A percentile compares a stretch with the other conserved stretches of the same genome.
Conservation (phyloP, 2,329 filamentous ascomycete genomes). For the Pseudogymnoascus sp. region DNA sequence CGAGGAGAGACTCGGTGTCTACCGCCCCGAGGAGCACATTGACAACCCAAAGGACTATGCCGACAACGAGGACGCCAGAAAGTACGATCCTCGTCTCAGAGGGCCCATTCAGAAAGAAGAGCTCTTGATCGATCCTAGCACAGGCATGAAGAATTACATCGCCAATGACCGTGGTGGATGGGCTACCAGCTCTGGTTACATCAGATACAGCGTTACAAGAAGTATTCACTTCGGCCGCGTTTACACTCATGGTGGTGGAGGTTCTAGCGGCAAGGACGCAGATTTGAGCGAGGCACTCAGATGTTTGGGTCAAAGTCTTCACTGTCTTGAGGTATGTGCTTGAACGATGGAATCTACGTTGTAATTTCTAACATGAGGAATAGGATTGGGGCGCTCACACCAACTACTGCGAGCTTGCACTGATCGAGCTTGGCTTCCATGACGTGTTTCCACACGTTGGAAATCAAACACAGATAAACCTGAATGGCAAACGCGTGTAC, state of each 20-base stretch:
- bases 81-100: conserved; percentile 72
- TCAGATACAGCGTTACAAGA: conserved; percentile 65
- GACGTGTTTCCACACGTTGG: conserved; percentile 70
- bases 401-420: conserved; percentile 71
- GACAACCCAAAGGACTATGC: conserved; percentile 80
- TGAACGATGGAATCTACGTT: background rate
- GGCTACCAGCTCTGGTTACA: conserved; percentile 82
- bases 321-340: conserved; percentile 58
- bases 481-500: conserved; percentile 58
- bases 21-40: conserved; percentile 66
- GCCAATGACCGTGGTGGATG: conserved; percentile 79
- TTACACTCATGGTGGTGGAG: conserved; percentile 57
- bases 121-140: conserved; percentile 62
- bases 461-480: conserved; percentile 52
- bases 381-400: background rate
- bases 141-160: conserved; percentile 99
- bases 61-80: conserved; percentile 75
- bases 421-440: conserved; percentile 61
- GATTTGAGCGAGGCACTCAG: conserved; percentile 74
- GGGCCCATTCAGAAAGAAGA: conserved; percentile 66
- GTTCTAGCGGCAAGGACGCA: conserved; percentile 55
- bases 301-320: conserved; percentile 66
- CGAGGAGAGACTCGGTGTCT: conserved; percentile 68
- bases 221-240: conserved; percentile 70
- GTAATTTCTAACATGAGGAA: background rate